Evolutionary conservation across 306 rosid genomes (phyloP).

Genomic region (Hylodesmum podocarpum): DNA sequence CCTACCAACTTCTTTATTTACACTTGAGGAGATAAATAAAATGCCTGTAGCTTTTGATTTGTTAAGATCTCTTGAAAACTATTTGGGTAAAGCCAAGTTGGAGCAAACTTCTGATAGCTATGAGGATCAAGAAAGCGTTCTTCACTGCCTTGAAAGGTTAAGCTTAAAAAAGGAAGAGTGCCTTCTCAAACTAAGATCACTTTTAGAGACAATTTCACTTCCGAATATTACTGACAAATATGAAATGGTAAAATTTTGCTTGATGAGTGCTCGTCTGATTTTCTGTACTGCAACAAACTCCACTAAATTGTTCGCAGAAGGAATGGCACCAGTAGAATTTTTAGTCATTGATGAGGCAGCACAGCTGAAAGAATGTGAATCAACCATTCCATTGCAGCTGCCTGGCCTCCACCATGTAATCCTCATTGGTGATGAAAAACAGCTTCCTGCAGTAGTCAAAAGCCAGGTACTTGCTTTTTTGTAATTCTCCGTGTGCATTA

Average conservation of each 20-base stretch:
- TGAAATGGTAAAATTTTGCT: constrained; percentile 34
- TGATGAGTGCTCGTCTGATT: constrained; percentile 41
- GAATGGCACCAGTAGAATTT: constrained; percentile 21
- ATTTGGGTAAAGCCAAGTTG: constrained; percentile 7
- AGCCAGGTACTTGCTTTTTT: constrained; percentile 46
- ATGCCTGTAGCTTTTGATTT: constrained; percentile 32
- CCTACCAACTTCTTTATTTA: constrained; percentile 49
- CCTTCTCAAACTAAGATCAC: constrained; percentile 19
- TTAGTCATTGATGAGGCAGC: constrained; percentile 65
- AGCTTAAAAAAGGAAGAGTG: background rate
- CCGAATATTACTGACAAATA: background rate
- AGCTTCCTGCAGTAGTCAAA: constrained; percentile 55
- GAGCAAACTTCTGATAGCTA: background rate
- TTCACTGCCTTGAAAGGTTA: background rate
- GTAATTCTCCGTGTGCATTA: background rate
- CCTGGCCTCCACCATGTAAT: constrained; percentile 41
- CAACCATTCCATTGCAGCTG: constrained; percentile 52
- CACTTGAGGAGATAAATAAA: constrained; percentile 19
- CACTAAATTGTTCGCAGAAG: constrained; percentile 21
- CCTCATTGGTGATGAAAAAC: constrained; percentile 56
- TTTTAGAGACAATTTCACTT: constrained; percentile 25
- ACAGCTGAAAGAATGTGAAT: constrained; percentile 60
- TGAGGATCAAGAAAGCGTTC: background rate
- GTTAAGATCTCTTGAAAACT: constrained; percentile 24
- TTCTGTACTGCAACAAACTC: constrained; percentile 61